A percentile compares a stretch with the other conserved stretches of the same genome.
These are phyloP conservation scores for Candida jianshihensis DNA, from an alignment of 805 yeast species.

Conservation along the genomic window DNA sequence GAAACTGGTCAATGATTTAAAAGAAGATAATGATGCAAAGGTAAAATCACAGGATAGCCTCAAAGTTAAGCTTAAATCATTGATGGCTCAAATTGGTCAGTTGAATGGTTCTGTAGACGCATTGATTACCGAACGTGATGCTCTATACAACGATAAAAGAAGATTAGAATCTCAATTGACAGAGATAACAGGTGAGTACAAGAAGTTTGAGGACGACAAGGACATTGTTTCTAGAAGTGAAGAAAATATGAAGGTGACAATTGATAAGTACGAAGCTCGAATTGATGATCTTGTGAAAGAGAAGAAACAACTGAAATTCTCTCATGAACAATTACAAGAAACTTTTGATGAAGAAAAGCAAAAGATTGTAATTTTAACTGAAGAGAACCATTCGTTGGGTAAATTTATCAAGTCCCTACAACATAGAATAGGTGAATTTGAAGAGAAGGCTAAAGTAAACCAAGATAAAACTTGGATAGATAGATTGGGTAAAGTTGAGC, in stretches of 20 bases:
- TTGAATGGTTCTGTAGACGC: slow-evolving; percentile 55
- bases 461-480: slow-evolving; percentile 54
- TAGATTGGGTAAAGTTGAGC: slow-evolving; percentile 47
- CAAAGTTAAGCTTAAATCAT: slow-evolving; percentile 35
- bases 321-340: slow-evolving; percentile 20
- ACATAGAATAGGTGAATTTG: slow-evolving; percentile 36
- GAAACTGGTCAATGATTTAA: slow-evolving; percentile 32
- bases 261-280: slow-evolving; percentile 24
- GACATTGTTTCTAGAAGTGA: slow-evolving; percentile 14
- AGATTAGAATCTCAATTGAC: slow-evolving; percentile 37
- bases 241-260: slow-evolving; percentile 12
- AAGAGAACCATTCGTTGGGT: slow-evolving; percentile 61
- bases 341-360: slow-evolving; percentile 35
- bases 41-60: slow-evolving; percentile 38
- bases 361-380: slow-evolving; percentile 48
- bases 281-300: slow-evolving; percentile 25
- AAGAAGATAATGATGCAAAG: slow-evolving; percentile 37
- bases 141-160: slow-evolving; percentile 43
- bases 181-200: slow-evolving; percentile 33
- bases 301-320: slow-evolving; percentile 17
- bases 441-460: slow-evolving; percentile 41
- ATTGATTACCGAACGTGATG: slow-evolving; percentile 56
- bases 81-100: slow-evolving; percentile 46
- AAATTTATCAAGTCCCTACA: slow-evolving; percentile 47
- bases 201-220: slow-evolving; percentile 28